phyloP scores from a whole-genome alignment of 768 basidiomycete species.

The Mycena maculata region DNA sequence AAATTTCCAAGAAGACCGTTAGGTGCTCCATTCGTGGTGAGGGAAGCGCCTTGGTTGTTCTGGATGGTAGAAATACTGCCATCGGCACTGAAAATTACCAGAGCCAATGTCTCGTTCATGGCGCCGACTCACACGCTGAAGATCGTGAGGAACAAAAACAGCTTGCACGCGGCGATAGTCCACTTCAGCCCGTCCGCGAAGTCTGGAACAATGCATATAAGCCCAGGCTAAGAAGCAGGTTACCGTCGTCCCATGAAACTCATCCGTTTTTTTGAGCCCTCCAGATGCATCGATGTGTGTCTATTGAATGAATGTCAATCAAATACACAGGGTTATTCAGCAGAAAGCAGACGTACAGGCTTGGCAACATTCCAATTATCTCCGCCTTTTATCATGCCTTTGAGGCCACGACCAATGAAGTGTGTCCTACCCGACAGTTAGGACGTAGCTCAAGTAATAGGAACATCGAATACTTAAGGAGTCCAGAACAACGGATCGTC shows the following conservation, averaged over 20 bases:
- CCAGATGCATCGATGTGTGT: slow-evolving; percentile 34
- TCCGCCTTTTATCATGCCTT: slow-evolving; percentile 38
- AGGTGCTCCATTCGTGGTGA: slow-evolving; percentile 45
- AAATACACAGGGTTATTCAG: background rate
- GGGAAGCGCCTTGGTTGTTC: slow-evolving; percentile 43
- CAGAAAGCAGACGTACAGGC: slow-evolving; percentile 31
- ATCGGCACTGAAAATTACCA: slow-evolving; percentile 36
- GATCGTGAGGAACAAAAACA: slow-evolving; percentile 47
- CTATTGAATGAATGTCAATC: slow-evolving; percentile 13
- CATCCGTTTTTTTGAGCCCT: slow-evolving; percentile 30
- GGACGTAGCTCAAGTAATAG: background rate
- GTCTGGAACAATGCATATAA: slow-evolving; percentile 13
- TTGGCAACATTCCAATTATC: slow-evolving; percentile 44
- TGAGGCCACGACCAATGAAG: slow-evolving; percentile 30
- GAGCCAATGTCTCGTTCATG: background rate
- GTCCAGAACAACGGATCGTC: slow-evolving; percentile 49
- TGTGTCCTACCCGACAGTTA: slow-evolving; percentile 23
- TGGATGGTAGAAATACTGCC: slow-evolving; percentile 43
- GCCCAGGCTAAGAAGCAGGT: background rate
- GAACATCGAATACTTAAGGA: slow-evolving; percentile 21
- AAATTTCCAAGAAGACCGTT: slow-evolving; percentile 48
- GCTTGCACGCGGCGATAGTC: slow-evolving; percentile 46
- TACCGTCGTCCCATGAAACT: slow-evolving; percentile 45
- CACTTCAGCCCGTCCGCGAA: slow-evolving; percentile 48
- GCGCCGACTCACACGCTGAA: slow-evolving; percentile 36